Base-by-base conservation (phyloP, 768 basidiomycete species). In the Glaciozyma martinii region DNA sequence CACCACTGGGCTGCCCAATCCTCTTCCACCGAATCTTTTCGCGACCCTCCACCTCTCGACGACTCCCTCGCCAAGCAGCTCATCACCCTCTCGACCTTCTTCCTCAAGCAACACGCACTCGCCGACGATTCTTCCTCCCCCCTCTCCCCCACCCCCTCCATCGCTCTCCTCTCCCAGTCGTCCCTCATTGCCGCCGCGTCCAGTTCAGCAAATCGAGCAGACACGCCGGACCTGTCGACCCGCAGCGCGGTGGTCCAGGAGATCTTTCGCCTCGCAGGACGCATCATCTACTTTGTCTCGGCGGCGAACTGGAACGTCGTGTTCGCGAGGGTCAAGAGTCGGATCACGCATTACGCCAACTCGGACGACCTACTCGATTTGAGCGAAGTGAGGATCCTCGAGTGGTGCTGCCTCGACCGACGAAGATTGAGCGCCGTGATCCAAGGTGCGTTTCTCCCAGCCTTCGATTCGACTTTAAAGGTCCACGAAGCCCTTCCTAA, bases 241-340 rank as follows among this genome's bases (percentile, higher is more conserved):
- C 53, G 53, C 16, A 27, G 30, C 29, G 30, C 29, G 27, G 53
- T 54, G 30, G 53, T 33, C 30, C 29, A 30, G 30, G 29, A 54
- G 30, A 75, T 77, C 66, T 65, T 69, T n/a, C 61, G 66, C 27
- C 65, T 60, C 50, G 67, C 71, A 1, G 64, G 88, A 16, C 83
- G 86, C 56, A 85, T 93, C 66, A 82, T 94, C 32, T 91, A 87
- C 73, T 86, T 87, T 73, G 81, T 97, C 23, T 91, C 91, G 3
- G 86, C 88, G 1, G 86, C 87, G 18, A 93, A 94, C 75, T 95
- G 91, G 56, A 44, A 3, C n/a, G 29, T 44, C 40, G 56, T 57
- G 15, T 16, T 57, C 6, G 56, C 90, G 75, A 82, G 85, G 53
- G 76, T 78, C 53, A 87, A 86, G 76, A 86, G 92, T 40, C 82